Percentiles rank a stretch among this genome's conserved stretches.
Conservation (phyloP, 2,329 filamentous ascomycete species). For the Fusarium beomiforme region DNA sequence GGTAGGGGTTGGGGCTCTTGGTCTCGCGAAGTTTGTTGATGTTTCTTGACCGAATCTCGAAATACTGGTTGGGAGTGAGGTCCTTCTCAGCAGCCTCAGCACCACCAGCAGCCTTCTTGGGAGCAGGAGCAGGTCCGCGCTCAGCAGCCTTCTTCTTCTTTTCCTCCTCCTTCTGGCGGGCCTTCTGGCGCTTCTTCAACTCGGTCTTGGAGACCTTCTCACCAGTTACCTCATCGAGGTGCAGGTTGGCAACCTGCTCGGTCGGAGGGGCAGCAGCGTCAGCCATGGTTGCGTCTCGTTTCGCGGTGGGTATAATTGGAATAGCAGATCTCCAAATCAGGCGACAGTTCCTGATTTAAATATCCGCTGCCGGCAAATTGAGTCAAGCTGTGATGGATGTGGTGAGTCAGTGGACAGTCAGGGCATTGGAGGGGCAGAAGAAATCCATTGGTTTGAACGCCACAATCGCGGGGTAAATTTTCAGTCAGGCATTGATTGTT, state of each 20-base stretch:
- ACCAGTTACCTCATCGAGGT: conserved; percentile 92
- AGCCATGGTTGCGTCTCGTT: conserved; percentile 43
- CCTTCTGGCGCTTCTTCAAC: conserved; percentile 96
- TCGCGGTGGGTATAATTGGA: neutral
- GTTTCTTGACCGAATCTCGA: conserved; percentile 89
- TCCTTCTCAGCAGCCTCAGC: conserved; percentile 73
- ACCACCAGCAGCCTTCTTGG: conserved; percentile 51
- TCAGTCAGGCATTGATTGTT: conserved; percentile 20
- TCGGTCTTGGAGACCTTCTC: conserved; percentile 86
- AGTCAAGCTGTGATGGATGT: conserved; percentile 36
- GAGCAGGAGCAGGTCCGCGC: conserved; percentile 74
- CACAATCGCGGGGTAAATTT: conserved; percentile 47
- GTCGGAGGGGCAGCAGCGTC: conserved; percentile 51
- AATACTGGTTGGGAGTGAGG: conserved; percentile 76
- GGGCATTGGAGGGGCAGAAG: conserved; percentile 46
- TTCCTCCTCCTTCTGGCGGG: conserved; percentile 84
- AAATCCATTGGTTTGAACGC: conserved; percentile 32
- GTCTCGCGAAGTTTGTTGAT: conserved; percentile 62
- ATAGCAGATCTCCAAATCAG: conserved; percentile 22
- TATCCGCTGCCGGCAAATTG: conserved; percentile 31
- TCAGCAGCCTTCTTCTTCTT: conserved; percentile 87
- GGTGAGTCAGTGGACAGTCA: conserved; percentile 43
- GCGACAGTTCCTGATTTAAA: conserved; percentile 20
- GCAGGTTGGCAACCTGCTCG: conserved; percentile 74
- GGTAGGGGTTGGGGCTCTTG: conserved; percentile 67